Percentiles rank a stretch among this genome's conserved stretches.
These are phyloP conservation scores for Phialocephala subalpina DNA, from an alignment of 2,329 filamentous ascomycete genomes.

Conservation along the genomic window DNA sequence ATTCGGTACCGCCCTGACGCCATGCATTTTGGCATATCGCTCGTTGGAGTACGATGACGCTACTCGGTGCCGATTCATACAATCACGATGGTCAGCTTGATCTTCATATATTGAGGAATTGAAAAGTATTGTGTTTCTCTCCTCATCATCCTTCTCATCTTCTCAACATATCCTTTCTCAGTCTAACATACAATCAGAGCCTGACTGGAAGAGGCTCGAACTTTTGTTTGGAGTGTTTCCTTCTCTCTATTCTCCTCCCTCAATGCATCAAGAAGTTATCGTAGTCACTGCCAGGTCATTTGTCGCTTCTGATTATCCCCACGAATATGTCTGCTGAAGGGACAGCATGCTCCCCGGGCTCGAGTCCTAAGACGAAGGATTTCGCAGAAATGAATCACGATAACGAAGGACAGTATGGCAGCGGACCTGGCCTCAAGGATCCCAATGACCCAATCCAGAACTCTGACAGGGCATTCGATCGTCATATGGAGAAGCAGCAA, in stretches of 20 bases:
- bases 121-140: not conserved
- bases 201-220: too few species aligned
- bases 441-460: conserved; percentile 32
- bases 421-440: conserved; percentile 31
- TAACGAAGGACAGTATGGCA: conserved; percentile 25
- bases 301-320: not conserved
- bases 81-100: conserved; percentile 2
- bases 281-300: not conserved
- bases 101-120: not conserved
- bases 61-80: not conserved
- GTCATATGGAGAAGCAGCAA: conserved; percentile 29
- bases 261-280: not conserved
- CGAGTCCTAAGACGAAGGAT: conserved; percentile 24
- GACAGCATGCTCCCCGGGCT: conserved; percentile 24
- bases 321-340: conserved; percentile 17
- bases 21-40: conserved; percentile 11
- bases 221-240: too few species aligned
- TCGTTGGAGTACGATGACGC: conserved; percentile 19
- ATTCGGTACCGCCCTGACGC: conserved; percentile 11
- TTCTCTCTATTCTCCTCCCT: not conserved
- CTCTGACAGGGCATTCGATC: conserved; percentile 26
- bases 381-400: conserved; percentile 20
- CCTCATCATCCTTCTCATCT: not conserved
- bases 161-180: too few species aligned
- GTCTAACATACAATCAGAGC: too few species aligned